phyloP scores from a whole-genome alignment of 345 rosid genomes.

The Euclidium syriacum region DNA sequence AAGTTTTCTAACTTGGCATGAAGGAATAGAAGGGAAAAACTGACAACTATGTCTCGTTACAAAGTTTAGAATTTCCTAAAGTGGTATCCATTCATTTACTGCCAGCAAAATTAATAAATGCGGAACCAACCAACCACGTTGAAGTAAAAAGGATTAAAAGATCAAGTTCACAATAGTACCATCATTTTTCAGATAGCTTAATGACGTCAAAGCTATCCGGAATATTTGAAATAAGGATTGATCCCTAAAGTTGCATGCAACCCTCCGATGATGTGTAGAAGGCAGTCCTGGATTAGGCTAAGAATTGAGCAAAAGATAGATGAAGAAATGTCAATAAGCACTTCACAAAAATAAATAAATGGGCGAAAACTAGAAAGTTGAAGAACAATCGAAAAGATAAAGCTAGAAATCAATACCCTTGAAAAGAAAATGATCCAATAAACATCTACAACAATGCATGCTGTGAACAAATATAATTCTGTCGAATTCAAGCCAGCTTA shows the following conservation, averaged over 20 bases:
- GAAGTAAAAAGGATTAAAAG: neutral
- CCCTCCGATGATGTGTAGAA: conserved; percentile 84
- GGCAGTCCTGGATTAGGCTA: conserved; percentile 83
- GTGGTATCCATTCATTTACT: neutral
- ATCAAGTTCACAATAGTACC: conserved; percentile 43
- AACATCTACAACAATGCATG: neutral
- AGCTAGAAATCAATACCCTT: neutral
- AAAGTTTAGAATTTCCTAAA: neutral
- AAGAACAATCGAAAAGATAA: neutral
- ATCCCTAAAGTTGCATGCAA: conserved; percentile 91
- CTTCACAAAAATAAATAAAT: neutral
- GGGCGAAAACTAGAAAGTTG: neutral
- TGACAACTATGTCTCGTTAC: conserved; percentile 4
- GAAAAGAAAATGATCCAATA: neutral
- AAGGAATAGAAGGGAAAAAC: neutral
- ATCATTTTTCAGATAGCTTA: conserved; percentile 83
- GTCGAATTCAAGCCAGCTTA: neutral
- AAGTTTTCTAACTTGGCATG: neutral
- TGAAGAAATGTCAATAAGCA: conserved; percentile 24
- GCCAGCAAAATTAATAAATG: neutral
- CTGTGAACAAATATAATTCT: neutral
- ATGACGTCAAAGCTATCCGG: conserved; percentile 86
- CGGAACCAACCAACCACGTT: neutral
- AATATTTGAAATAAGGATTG: conserved; percentile 89
- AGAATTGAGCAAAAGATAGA: conserved; percentile 25